Evolutionary conservation across 176 grass and related monocot species (phyloP), one percentile per base, ranked within the genome.

Genomic region (Poa pratensis): DNA sequence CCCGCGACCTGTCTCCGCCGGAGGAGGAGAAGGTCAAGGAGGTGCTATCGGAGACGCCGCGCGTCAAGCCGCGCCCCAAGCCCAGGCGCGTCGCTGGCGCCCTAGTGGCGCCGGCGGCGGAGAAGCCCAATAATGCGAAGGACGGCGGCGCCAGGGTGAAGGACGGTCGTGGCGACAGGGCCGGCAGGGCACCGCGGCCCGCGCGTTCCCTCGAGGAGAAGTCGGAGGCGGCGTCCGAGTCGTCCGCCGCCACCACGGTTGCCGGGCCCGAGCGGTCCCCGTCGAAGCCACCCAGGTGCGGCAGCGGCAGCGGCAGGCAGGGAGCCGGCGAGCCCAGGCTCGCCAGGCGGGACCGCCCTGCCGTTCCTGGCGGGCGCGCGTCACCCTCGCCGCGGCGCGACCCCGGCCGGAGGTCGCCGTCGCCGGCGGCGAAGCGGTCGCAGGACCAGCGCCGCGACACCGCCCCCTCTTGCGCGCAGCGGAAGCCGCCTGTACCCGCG

Each of bases 1-100:
- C 87, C 20, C 76, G 89, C 0, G 86, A 87, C 74, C 85, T 82
- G 27, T 87, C 85, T 45, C 76, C 95, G 5, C 70, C 80, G 17
- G 91, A 85, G 83, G 95, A 98, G 87, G 95, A 98, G 83, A 98
- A 79, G 45, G 95, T 98, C 1, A 98, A 98, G 87, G 95, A 98
- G 87, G 95, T 98, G 63, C 89, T 95, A 28, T 98, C 95, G 3
- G 95, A 98, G 86, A 98, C 95, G 0, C 84, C 83, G 35, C 84
- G 87, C 26, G 26, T 77, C 55, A 90, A 78, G 80, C 67, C 88
- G 9, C 48, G 83, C 14, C 69, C 86, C 14, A 86, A 64, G 69
- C 75, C 80, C 15, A 39, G 32, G 43, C 74, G 80, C 0, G 84
- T 91, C 28, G 80, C 73, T 2, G 85, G 84, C 35, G 54, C 85